Evolutionary conservation across 1,139 yeast species (phyloP), one percentile per base, ranked within the genome.

Genomic region (Groenewaldozyma sp.): DNA sequence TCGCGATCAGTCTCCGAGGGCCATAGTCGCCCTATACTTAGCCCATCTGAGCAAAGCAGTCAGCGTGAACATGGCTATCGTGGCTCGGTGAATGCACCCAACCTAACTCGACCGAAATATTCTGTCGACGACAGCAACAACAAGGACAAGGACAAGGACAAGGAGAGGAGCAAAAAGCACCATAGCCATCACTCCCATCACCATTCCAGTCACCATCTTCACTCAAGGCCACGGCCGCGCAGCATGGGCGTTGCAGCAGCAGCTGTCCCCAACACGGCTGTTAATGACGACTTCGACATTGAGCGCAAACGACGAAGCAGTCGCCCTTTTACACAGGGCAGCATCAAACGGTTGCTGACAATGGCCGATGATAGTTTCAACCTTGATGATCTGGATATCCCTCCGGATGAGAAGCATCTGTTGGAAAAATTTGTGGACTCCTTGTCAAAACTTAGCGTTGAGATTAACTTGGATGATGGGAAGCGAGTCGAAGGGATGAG

Each of bases 391-490:
- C 63, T 87, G 45, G 83, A 82, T 36, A 68, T 87, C 45, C 88
- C 93, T 2, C 63, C 73, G 0, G 79, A 79, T 46, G 95, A 87
- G 56, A 82, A 82, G 49, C 81, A 76, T 49, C 67, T 87, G 39
- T 69, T 88, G 38, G 95, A 87, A 56, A 79, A 84, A 59, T 76
- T 88, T 36, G 82, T 88, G 3, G 94, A 86, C 53, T 80, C 94
- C 1, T 66, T 88, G 42, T 80, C 93, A 18, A 70, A 93, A 51
- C 70, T 88, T 45, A 84, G 94, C 3, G 83, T 88, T 42, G 95
- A 87, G 56, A 87, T 88, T 83, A 80, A 84, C 40, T 60, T 83
- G 40, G 95, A 88, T 59, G 83, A 82, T 32, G 76, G 74, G 27
- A 73, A 93, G 52, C 78, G 82, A 46, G 80, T 79, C 21, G 82